phyloP scores from a whole-genome alignment of 164 flowering plant species.

The Vitis amurensis region DNA sequence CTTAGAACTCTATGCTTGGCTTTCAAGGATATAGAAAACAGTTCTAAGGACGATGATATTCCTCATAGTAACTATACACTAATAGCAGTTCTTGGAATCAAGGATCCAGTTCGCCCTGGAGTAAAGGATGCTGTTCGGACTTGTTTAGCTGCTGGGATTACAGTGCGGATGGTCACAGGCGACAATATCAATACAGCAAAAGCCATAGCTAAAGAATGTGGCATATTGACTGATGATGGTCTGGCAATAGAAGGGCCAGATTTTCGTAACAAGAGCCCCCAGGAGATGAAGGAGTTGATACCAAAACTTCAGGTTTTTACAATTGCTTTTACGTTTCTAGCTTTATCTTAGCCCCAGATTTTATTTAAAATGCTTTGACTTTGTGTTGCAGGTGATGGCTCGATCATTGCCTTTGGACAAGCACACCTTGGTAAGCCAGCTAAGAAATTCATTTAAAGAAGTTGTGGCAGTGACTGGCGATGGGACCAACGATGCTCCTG shows the following conservation, averaged over 20 bases:
- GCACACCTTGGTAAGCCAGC: conserved; percentile 40
- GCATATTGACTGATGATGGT: conserved; percentile 44
- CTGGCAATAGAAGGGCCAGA: conserved; percentile 41
- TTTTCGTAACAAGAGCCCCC: conserved; percentile 22
- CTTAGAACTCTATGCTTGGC: conserved; percentile 35
- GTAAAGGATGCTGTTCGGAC: conserved; percentile 39
- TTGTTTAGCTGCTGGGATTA: conserved; percentile 41
- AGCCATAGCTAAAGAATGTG: conserved; percentile 45
- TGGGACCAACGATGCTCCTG: conserved; percentile 73
- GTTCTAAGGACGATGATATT: conserved; percentile 9
- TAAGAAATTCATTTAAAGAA: conserved; percentile 42
- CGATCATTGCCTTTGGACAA: conserved; percentile 61
- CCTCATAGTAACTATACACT: conserved; percentile 26
- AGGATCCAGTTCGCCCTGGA: conserved; percentile 45
- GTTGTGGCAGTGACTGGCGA: conserved; percentile 74
- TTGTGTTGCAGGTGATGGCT: conserved; percentile 39
- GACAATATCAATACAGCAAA: conserved; percentile 22
- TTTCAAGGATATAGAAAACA: conserved; percentile 18
- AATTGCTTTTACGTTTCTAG: no score
- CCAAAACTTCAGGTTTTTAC: conserved; percentile 36
- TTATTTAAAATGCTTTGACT: not conserved
- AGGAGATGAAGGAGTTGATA: conserved; percentile 31
- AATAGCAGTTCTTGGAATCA: conserved; percentile 37
- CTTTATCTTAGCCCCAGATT: no score
- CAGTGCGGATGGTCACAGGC: conserved; percentile 49